Evolutionary conservation across 129 eudicot genomes (phyloP).

Genomic region (Saposhnikovia divaricata): DNA sequence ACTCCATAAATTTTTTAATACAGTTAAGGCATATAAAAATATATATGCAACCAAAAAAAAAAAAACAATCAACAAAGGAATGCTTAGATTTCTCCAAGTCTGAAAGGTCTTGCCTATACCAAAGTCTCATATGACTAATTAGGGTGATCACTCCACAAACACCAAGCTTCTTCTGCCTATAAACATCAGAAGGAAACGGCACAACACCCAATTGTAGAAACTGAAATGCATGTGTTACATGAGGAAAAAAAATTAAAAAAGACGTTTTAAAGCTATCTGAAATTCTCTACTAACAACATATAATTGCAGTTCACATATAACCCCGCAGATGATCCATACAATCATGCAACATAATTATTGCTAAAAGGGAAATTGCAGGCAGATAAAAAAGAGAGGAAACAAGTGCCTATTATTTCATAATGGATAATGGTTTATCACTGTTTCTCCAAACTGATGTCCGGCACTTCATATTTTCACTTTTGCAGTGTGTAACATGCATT

Average conservation of each 20-base stretch:
- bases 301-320: background rate
- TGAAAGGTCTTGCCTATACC: background rate
- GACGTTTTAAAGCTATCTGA: background rate
- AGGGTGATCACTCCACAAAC: constrained; percentile 51
- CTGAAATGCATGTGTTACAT: constrained; percentile 16
- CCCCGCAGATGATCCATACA: background rate
- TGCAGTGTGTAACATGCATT: background rate
- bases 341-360: background rate
- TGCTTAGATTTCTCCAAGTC: background rate
- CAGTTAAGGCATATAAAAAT: background rate
- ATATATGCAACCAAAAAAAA: background rate
- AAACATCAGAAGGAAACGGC: constrained; percentile 43
- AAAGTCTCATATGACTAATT: constrained; percentile 48
- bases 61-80: background rate
- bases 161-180: constrained; percentile 41
- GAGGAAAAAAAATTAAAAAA: background rate
- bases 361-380: background rate
- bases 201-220: constrained; percentile 56
- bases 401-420: background rate
- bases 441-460: background rate
- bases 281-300: background rate
- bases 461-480: background rate
- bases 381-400: too few species aligned
- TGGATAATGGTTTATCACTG: background rate
- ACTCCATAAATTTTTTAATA: too few species aligned